Evolutionary conservation across 2,329 filamentous ascomycete species (phyloP), one percentile per base, ranked within the genome.

Genomic region (Peltaster fructicola): DNA sequence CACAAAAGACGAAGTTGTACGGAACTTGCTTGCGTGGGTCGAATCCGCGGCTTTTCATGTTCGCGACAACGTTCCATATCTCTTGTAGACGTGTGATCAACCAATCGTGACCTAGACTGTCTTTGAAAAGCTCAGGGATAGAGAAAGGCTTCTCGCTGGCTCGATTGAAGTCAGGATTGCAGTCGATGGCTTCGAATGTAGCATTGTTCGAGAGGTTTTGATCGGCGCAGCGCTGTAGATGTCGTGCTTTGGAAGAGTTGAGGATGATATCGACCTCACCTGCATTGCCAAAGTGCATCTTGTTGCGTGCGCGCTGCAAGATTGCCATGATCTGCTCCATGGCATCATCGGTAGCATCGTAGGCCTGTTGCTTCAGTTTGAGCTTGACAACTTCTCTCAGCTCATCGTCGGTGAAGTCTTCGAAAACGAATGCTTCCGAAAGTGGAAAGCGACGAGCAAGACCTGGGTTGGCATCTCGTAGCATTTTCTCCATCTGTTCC

Each of bases 231-330:
- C 64, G 51, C 27, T 53, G 48, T 30, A 68, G 62, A 31, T 65
- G 57, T 2, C 45, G 36, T 4, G 47, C 40, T 33, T 75, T 76
- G 1, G 72, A 65, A 1, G 44, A 43, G 23, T 66, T 57, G 1
- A 79, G 52, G 0, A 80, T 41, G n/a, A 64, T 75, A 22, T 85
- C 74, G 10, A 88, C 65, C 33, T 80, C 75, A 0, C 74, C 68
- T 0, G 68, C 75, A 37, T 85, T 84, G 1, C 77, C 68, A 41
- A 78, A 79, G 33, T 75, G 64, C 0, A 63, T 62, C 1, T 65
- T 57, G 34, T 73, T 73, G 1, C 73, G 63, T 1, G 64, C 61
- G 4, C 71, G 59, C 5, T 51, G 48, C 0, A 84, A 53, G n/a
- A 73, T 53, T 3, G 72, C 67, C 29, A 71, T 49, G 0, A 64